Evolutionary conservation across 2,329 filamentous ascomycete species (phyloP), one percentile per base, ranked within the genome.

Genomic region (Exophiala calicioides): DNA sequence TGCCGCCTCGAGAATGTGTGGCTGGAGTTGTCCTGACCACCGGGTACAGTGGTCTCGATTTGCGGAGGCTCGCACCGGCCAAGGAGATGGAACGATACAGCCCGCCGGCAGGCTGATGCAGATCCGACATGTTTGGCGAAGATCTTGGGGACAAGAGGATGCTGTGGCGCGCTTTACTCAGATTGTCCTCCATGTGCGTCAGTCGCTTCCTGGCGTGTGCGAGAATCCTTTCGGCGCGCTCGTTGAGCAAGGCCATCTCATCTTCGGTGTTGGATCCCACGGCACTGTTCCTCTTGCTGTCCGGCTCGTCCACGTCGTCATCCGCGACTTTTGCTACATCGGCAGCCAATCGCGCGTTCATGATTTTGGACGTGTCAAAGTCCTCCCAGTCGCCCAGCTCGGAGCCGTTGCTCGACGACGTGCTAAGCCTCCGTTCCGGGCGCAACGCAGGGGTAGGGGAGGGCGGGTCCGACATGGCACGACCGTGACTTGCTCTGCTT

Each of bases 181-280:
- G 74, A 59, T 96, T 96, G 27, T 86, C 89, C 68, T 96, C 91
- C 90, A 96, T 95, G 23, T 88, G 86, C 63, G 88, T 93, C 52
- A 97, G 75, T 58, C 90, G 79, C 65, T 83, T 85, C 71, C 96
- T 96, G 23, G 91, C 91, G 68, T 95, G 95, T 45, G 90, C 88
- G 44, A 97, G 76, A 62, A 96, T 96, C 62, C 90, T 77, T 64
- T 96, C 90, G 1, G 90, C 90, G 59, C 89, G 81, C 57, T 85
- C 84, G 65, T 88, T 91, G 54, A 95, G 70, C 18, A 87, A 82
- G 12, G 79, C 82, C 37, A 86, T 88, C 3, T 88, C 88, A 59
- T 85, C 81, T 46, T 82, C 80, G 3, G 78, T 66, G 60, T 57
- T 68, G 57, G 61, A 65, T 15, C 32, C 30, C 57, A 51, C 70